Conservation (phyloP, 2,329 filamentous ascomycete genomes). For the Ilyonectria robusta region DNA sequence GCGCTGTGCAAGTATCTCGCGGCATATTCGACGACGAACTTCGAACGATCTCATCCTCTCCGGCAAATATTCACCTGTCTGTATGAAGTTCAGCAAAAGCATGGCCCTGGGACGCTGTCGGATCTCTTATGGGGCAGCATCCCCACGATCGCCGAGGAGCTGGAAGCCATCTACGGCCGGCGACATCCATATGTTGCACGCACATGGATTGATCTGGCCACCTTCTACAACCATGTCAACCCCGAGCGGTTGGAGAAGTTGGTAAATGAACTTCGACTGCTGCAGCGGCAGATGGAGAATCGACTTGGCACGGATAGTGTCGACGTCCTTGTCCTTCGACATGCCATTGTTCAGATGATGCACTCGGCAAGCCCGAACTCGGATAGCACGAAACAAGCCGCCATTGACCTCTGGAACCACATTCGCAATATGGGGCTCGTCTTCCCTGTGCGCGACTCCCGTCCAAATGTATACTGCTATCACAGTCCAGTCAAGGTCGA, state of each 20-base stretch:
- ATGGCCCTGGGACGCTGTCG: slow-evolving; percentile 59
- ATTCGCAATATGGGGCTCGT: slow-evolving; percentile 54
- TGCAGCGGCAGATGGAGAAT: slow-evolving; percentile 55
- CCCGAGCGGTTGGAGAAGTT: slow-evolving; percentile 55
- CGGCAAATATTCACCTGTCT: slow-evolving; percentile 59
- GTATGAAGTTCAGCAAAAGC: slow-evolving; percentile 62
- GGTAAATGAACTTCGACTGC: slow-evolving; percentile 54
- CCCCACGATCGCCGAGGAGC: slow-evolving; percentile 59
- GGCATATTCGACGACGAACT: slow-evolving; percentile 60
- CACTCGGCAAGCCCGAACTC: slow-evolving; percentile 53
- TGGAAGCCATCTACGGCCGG: slow-evolving; percentile 60
- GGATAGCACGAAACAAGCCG: slow-evolving; percentile 53
- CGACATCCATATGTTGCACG: slow-evolving; percentile 60
- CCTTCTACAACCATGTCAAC: slow-evolving; percentile 57
- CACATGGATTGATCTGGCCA: slow-evolving; percentile 59
- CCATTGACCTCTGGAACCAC: slow-evolving; percentile 56
- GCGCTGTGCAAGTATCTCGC: slow-evolving; percentile 62
- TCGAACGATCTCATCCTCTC: slow-evolving; percentile 59
- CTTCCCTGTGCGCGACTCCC: slow-evolving; percentile 54
- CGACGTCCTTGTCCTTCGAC: slow-evolving; percentile 58
- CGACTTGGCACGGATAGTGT: slow-evolving; percentile 50
- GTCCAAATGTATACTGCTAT: slow-evolving; percentile 58
- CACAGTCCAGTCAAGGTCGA: slow-evolving; percentile 61
- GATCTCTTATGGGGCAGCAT: slow-evolving; percentile 60
- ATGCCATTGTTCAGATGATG: slow-evolving; percentile 58